A percentile compares a stretch with the other conserved stretches of the same genome.
These are phyloP conservation scores for Colletotrichum kahawae DNA, from an alignment of 2,329 filamentous ascomycete genomes.

Conservation along the genomic window DNA sequence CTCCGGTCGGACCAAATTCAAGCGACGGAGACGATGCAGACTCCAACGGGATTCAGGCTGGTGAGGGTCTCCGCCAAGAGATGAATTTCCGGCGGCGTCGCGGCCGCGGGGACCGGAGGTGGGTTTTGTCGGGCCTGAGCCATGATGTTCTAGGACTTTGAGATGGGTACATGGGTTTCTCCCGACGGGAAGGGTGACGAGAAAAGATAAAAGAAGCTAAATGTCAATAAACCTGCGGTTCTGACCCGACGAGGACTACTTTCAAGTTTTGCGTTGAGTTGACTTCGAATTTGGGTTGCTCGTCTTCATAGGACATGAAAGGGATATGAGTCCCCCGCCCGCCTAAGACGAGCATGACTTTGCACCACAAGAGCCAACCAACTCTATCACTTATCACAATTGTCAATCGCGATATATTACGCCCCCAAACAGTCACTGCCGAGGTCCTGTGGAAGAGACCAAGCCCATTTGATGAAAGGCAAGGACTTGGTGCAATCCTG, in stretches of 20 bases:
- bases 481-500: neutral
- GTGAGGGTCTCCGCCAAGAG: neutral
- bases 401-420: neutral
- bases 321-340: neutral
- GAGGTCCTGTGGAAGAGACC: neutral
- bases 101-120: neutral
- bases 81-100: neutral
- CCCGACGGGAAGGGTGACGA: neutral
- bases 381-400: neutral
- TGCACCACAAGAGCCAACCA: neutral
- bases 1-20: neutral
- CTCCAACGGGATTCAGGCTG: neutral
- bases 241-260: neutral
- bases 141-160: neutral
- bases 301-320: neutral
- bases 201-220: neutral
- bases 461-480: neutral
- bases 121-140: neutral
- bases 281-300: neutral
- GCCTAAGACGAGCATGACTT: neutral
- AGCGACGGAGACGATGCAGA: neutral
- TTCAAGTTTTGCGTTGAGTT: neutral
- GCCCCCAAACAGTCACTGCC: neutral
- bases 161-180: neutral
- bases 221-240: neutral